These are phyloP conservation scores for Carnegiea gigantea DNA, from an alignment of 179 eudicot species.

Conservation along the genomic window DNA sequence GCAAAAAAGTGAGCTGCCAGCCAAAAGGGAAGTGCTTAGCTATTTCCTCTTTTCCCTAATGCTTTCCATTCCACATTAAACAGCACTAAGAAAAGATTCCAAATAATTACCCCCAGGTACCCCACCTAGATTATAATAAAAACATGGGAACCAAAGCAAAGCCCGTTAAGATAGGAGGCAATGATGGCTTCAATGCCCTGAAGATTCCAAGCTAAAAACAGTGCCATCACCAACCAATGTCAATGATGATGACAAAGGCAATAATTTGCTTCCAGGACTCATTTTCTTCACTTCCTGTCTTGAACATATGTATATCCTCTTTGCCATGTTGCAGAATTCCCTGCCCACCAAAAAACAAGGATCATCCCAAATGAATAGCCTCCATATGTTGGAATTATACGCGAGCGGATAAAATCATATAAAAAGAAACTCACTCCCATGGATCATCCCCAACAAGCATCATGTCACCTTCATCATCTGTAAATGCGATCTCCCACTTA, in stretches of 20 bases:
- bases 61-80: slow-evolving; percentile 18
- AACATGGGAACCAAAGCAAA: neutral
- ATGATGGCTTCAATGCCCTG: slow-evolving; percentile 37
- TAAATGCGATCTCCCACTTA: slow-evolving; percentile 79
- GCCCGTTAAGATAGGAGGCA: too few species aligned
- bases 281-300: slow-evolving; percentile 79
- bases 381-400: neutral
- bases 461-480: slow-evolving; percentile 93
- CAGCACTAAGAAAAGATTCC: slow-evolving; percentile 24
- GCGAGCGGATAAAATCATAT: neutral
- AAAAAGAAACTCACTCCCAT: slow-evolving; percentile 64
- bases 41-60: neutral
- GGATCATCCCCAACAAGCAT: slow-evolving; percentile 98
- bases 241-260: slow-evolving; percentile 31
- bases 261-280: slow-evolving; percentile 51
- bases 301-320: slow-evolving; percentile 66
- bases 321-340: slow-evolving; percentile 78
- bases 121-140: neutral
- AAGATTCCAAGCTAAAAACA: slow-evolving; percentile 45
- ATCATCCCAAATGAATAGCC: neutral
- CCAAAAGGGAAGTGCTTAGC: slow-evolving; percentile 11
- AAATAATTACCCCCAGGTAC: neutral
- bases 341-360: slow-evolving; percentile 31
- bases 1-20: slow-evolving; percentile 32
- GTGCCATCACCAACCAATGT: slow-evolving; percentile 56